Evolutionary conservation across 352 stramenopile genomes (phyloP).

Genomic region (Pythium angustatum): DNA sequence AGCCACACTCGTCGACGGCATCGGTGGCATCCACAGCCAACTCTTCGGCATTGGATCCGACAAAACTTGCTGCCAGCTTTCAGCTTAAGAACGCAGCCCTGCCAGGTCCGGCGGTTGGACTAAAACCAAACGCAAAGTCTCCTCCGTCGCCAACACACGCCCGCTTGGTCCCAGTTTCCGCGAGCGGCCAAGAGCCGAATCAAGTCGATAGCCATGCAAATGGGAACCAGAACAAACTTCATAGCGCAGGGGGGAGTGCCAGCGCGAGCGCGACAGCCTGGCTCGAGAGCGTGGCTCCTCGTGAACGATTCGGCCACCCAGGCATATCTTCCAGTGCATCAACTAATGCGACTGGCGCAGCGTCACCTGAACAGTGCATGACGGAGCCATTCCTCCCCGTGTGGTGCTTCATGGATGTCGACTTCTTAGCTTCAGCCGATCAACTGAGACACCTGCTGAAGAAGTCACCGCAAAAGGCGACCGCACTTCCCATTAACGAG

Average conservation of each 20-base stretch:
- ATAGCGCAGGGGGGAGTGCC: conserved; percentile 15
- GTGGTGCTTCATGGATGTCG: conserved; percentile 74
- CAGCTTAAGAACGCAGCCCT: conserved; percentile 3
- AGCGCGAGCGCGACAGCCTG: conserved; percentile 38
- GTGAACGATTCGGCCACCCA: conserved; percentile 47
- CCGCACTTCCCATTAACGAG: conserved; percentile 67
- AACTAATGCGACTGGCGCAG: background rate
- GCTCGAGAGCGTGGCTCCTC: conserved; percentile 47
- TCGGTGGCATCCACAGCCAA: conserved; percentile 20
- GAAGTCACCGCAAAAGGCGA: conserved; percentile 45
- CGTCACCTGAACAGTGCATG: conserved; percentile 30
- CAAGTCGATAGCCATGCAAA: conserved; percentile 8
- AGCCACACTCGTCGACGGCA: conserved; percentile 17
- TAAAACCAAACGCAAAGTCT: conserved; percentile 22
- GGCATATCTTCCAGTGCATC: conserved; percentile 26
- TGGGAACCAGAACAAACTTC: conserved; percentile 22
- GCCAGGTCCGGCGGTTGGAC: background rate
- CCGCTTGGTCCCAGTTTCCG: background rate
- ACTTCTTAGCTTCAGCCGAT: conserved; percentile 23
- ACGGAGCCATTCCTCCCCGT: conserved; percentile 58
- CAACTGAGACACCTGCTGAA: conserved; percentile 13
- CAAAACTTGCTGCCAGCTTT: conserved; percentile 17
- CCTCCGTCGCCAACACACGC: conserved; percentile 21
- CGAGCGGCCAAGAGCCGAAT: background rate
- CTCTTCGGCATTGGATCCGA: conserved; percentile 16